Evolutionary conservation across 306 rosid species (phyloP).

Genomic region (Trifolium subterraneum): DNA sequence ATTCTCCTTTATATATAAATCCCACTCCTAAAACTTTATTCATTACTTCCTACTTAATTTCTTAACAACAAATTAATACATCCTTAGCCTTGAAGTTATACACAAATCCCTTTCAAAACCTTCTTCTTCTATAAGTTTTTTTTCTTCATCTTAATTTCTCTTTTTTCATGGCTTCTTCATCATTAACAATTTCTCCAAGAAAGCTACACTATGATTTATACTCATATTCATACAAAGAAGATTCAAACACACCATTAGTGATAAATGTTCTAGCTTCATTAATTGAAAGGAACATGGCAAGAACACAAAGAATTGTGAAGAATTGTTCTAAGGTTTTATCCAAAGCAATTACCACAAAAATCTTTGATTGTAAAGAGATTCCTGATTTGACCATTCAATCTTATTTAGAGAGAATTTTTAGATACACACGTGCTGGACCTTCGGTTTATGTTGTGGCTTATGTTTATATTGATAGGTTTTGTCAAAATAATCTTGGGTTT

Average conservation of each 20-base stretch:
- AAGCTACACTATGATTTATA: conserved; percentile 82
- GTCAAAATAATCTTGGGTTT: conserved; percentile 71
- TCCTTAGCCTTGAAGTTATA: conserved; percentile 17
- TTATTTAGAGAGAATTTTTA: conserved; percentile 78
- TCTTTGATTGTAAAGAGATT: conserved; percentile 73
- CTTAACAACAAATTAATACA: conserved; percentile 20
- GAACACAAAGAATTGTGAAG: conserved; percentile 74
- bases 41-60: conserved; percentile 3
- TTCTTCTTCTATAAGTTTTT: background rate
- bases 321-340: conserved; percentile 53
- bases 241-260: conserved; percentile 72
- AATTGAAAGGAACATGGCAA: conserved; percentile 80
- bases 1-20: conserved; percentile 47
- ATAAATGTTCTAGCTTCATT: conserved; percentile 80
- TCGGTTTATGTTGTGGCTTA: conserved; percentile 90
- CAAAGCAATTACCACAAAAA: conserved; percentile 47
- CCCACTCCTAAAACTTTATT: conserved; percentile 28
- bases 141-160: background rate
- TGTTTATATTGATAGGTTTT: conserved; percentile 88
- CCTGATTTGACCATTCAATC: conserved; percentile 83
- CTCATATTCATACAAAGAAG: conserved; percentile 70
- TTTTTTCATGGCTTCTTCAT: conserved; percentile 45
- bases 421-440: conserved; percentile 88
- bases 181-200: conserved; percentile 70
- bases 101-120: conserved; percentile 41